Evolutionary conservation across 164 flowering plant genomes (phyloP).

Genomic region (Cinnamomum chago): DNA sequence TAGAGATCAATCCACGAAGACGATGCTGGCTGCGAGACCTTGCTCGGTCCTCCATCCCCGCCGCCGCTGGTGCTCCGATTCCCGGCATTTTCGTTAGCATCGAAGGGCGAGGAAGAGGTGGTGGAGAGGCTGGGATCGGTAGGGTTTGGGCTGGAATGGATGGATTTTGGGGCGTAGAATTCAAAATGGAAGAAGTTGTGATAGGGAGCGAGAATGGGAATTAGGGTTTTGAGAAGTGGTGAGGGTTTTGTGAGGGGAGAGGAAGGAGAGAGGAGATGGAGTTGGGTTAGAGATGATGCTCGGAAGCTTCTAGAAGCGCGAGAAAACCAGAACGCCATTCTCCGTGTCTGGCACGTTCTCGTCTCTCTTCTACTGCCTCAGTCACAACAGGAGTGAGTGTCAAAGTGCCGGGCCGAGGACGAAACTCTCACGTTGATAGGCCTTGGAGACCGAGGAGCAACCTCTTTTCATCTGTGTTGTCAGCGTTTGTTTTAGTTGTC

Average conservation of each 20-base stretch:
- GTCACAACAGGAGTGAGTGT: background rate
- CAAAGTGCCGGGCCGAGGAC: background rate
- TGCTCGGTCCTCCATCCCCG: conserved; percentile 6
- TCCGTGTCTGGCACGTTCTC: background rate
- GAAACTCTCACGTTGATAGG: background rate
- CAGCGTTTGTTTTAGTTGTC: too few relatives aligned
- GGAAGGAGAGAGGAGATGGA: conserved; percentile 1
- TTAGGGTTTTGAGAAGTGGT: conserved; percentile 7
- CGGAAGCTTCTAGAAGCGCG: conserved; percentile 32
- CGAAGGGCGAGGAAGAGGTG: conserved; percentile 14
- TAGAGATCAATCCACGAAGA: conserved; percentile 72
- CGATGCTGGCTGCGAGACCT: background rate
- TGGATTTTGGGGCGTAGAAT: background rate
- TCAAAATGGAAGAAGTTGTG: background rate
- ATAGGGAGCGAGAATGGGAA: background rate
- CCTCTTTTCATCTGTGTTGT: too few relatives aligned
- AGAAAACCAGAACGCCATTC: conserved; percentile 33
- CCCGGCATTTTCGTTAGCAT: conserved; percentile 11
- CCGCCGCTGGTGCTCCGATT: conserved; percentile 5
- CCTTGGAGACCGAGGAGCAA: too few relatives aligned
- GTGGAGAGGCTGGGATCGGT: conserved; percentile 11
- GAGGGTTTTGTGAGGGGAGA: background rate
- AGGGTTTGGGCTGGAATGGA: background rate
- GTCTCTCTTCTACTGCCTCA: background rate
- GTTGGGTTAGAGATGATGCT: conserved; percentile 16